Conservation (phyloP, 805 yeast genomes). For the Saccharomycodes ludwigii region DNA sequence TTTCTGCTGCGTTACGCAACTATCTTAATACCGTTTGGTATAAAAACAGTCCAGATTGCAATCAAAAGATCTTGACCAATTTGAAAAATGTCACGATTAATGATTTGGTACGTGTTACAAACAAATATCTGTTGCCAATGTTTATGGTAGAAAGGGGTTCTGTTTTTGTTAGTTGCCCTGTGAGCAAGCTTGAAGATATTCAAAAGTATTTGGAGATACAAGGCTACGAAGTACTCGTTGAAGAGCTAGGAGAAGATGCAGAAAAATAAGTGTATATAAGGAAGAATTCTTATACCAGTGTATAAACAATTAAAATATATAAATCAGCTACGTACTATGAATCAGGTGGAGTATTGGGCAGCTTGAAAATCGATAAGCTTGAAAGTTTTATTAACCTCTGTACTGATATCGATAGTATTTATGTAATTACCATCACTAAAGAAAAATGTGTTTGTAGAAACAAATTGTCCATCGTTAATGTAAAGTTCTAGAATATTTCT, state of each 20-base stretch:
- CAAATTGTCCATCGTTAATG: constrained; percentile 20
- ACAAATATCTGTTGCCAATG: constrained; percentile 49
- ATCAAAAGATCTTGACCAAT: constrained; percentile 36
- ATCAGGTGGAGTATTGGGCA: no score
- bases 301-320: no score
- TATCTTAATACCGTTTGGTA: constrained; percentile 46
- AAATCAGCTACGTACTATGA: no score
- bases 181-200: constrained; percentile 41
- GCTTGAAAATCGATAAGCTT: constrained; percentile 6
- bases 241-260: constrained; percentile 36
- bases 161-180: constrained; percentile 64
- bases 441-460: constrained; percentile 22
- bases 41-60: constrained; percentile 60
- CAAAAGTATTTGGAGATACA: constrained; percentile 31
- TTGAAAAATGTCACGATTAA: constrained; percentile 42
- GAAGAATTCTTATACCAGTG: no score
- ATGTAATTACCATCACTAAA: constrained; percentile 12
- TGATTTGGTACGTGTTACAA: constrained; percentile 26
- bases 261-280: no score
- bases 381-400: constrained; percentile 8
- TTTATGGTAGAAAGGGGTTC: constrained; percentile 46
- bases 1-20: constrained; percentile 53
- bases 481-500: constrained; percentile 21
- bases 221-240: constrained; percentile 53
- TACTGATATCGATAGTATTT: constrained; percentile 7